Evolutionary conservation across 2,329 filamentous ascomycete genomes (phyloP).

Genomic region (Scytalidium lignicola): DNA sequence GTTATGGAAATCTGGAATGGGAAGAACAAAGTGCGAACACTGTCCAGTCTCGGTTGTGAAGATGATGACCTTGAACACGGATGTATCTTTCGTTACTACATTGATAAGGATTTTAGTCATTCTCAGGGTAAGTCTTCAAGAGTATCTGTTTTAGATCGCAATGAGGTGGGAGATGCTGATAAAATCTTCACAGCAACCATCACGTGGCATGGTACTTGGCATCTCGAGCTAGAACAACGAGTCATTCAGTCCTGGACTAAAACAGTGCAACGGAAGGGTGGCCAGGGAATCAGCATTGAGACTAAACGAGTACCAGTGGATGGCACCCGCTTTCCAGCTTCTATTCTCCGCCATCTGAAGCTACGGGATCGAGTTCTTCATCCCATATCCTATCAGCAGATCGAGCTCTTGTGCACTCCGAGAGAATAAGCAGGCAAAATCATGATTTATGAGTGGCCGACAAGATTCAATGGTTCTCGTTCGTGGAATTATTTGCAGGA

Average conservation of each 20-base stretch:
- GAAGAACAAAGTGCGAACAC: slow-evolving; percentile 6
- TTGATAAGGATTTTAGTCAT: background rate
- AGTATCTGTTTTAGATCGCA: background rate
- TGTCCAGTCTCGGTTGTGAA: background rate
- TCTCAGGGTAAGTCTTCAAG: background rate
- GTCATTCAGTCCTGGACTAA: background rate
- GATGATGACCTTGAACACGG: background rate
- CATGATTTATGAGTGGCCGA: no score
- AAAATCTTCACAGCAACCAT: background rate
- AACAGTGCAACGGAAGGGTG: background rate
- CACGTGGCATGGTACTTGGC: background rate
- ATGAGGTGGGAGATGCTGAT: background rate
- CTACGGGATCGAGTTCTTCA: background rate
- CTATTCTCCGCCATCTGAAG: background rate
- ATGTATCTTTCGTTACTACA: background rate
- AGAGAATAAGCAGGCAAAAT: background rate
- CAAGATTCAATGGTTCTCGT: no score
- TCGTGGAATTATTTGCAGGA: no score
- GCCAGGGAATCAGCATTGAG: background rate
- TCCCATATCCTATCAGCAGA: background rate
- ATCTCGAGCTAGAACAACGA: background rate
- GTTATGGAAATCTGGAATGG: slow-evolving; percentile 20
- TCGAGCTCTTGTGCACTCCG: background rate
- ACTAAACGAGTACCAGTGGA: background rate
- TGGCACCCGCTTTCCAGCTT: background rate